Evolutionary conservation across 768 basidiomycete species (phyloP), one percentile per base, ranked within the genome.

Genomic region (Mycena metata): DNA sequence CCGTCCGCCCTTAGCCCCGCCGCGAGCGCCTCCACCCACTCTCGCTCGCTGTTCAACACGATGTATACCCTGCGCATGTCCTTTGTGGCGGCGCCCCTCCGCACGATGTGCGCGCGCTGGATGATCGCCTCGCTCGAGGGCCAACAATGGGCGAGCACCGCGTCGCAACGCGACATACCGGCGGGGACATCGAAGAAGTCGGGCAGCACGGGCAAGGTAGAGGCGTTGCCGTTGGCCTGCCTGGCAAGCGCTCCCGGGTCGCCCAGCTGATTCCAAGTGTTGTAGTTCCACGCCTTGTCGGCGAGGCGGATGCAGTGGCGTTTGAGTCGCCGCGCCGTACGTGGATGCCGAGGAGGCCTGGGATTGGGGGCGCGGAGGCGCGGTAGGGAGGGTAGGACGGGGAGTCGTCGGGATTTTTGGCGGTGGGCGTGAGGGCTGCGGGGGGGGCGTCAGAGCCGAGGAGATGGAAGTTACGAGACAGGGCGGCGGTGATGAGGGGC

Each of bases 311-410:
- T 57, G 74, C 87, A 88, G 75, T 88, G 86, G 1, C 67, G 58
- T 24, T 75, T 35, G 67, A 88, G 75, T 87, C 86, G 7, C 86
- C 86, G 33, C 86, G 79, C 7, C 86, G 84, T 43, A 88, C 76
- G 71, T 88, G 87, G 13, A 88, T 72, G 19, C 78, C 84, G 21
- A 88, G 77, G 0, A 86, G 75, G 24, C 85, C 83, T 10, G 76
- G 62, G 36, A 85, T 76, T 9, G 74, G 72, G 24, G 49, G 49
- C 19, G 21, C 41, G 42, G 60, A 49, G 7, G 65, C 5, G 13
- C 11, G 69, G 17, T 42, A 41, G 11, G 69, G 54, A 11, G 1
- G 26, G 65, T 66, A 70, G 10, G 52, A 47, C 2, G 17, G 21
- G 59, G 60, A 45, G 2, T 24, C 23, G 60, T 65, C 51, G 0